phyloP scores from a whole-genome alignment of 1,139 yeast species.

The Suhomyces wounanorum region DNA sequence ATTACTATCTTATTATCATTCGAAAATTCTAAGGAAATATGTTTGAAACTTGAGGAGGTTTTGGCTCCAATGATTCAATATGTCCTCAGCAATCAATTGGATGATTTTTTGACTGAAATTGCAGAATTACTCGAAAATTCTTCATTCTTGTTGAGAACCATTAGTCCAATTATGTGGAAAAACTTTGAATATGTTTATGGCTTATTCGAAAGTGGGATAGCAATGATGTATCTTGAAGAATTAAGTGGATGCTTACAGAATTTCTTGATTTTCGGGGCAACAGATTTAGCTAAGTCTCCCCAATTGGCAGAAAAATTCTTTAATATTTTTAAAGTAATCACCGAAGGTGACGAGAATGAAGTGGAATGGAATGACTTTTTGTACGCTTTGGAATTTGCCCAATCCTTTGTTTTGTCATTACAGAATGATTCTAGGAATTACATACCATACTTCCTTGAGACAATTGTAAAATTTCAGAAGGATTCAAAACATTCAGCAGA shows the following conservation, averaged over 20 bases:
- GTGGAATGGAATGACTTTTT: slow-evolving; percentile 53
- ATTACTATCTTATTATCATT: slow-evolving; percentile 84
- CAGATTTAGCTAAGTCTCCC: slow-evolving; percentile 40
- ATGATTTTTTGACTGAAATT: slow-evolving; percentile 80
- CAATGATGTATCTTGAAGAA: slow-evolving; percentile 71
- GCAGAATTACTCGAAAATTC: slow-evolving; percentile 87
- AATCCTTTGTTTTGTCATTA: slow-evolving; percentile 54
- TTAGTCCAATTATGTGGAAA: slow-evolving; percentile 79
- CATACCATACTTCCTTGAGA: slow-evolving; percentile 42
- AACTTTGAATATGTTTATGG: slow-evolving; percentile 58
- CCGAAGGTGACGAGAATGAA: slow-evolving; percentile 28
- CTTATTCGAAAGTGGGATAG: slow-evolving; percentile 57
- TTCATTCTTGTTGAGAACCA: slow-evolving; percentile 68
- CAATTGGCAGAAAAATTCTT: slow-evolving; percentile 26
- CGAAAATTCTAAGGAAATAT: slow-evolving; percentile 73
- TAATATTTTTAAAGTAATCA: slow-evolving; percentile 40
- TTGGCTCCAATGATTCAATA: slow-evolving; percentile 72
- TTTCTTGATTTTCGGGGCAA: slow-evolving; percentile 71
- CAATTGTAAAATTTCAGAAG: slow-evolving; percentile 23
- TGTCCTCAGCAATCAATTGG: slow-evolving; percentile 64
- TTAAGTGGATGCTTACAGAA: slow-evolving; percentile 74
- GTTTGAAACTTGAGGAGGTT: slow-evolving; percentile 68
- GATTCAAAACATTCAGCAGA: slow-evolving; percentile 14
- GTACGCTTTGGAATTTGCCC: slow-evolving; percentile 55
- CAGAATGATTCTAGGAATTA: slow-evolving; percentile 41